These are phyloP conservation scores for Leptographium lundbergii DNA, from an alignment of 2,329 filamentous ascomycete species.

Conservation along the genomic window DNA sequence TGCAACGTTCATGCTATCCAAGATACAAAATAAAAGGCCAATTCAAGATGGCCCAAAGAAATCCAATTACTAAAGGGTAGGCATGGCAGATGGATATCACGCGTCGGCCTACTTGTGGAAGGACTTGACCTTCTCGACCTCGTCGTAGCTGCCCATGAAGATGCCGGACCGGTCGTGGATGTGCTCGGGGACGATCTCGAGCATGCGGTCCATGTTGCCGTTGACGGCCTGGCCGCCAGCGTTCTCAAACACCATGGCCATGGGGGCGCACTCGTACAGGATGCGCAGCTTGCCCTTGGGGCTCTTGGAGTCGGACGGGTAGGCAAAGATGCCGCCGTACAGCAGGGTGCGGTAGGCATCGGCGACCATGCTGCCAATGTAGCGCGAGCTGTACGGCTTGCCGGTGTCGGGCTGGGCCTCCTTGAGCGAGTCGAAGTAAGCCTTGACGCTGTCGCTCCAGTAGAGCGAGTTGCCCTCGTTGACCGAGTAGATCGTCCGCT, in stretches of 20 bases:
- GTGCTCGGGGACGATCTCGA: constrained; percentile 76
- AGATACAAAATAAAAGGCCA: too few species aligned
- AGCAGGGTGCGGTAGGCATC: constrained; percentile 92
- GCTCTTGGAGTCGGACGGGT: constrained; percentile 95
- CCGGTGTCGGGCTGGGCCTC: constrained; percentile 50
- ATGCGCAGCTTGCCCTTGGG: constrained; percentile 97
- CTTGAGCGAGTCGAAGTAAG: constrained; percentile 86
- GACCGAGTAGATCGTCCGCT: constrained; percentile 84
- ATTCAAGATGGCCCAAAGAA: neutral
- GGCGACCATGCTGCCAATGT: constrained; percentile 97
- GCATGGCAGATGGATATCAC: neutral
- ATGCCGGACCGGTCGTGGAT: constrained; percentile 96
- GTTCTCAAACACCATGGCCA: constrained; percentile 99
- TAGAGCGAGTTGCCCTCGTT: constrained; percentile 98
- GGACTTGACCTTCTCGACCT: constrained; percentile 89
- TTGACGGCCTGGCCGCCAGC: constrained; percentile 87
- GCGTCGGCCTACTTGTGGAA: constrained; percentile 45
- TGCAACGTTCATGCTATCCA: too few species aligned
- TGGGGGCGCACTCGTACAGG: constrained; percentile 94
- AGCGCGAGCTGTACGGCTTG: constrained; percentile 89
- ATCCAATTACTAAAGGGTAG: neutral
- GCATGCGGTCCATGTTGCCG: constrained; percentile 81
- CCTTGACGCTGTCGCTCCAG: constrained; percentile 80
- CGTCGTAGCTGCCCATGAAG: constrained; percentile 88
- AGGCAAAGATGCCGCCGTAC: constrained; percentile 95